Evolutionary conservation across 1,139 yeast species (phyloP), one percentile per base, ranked within the genome.

Genomic region (Starmera stellimalicola): DNA sequence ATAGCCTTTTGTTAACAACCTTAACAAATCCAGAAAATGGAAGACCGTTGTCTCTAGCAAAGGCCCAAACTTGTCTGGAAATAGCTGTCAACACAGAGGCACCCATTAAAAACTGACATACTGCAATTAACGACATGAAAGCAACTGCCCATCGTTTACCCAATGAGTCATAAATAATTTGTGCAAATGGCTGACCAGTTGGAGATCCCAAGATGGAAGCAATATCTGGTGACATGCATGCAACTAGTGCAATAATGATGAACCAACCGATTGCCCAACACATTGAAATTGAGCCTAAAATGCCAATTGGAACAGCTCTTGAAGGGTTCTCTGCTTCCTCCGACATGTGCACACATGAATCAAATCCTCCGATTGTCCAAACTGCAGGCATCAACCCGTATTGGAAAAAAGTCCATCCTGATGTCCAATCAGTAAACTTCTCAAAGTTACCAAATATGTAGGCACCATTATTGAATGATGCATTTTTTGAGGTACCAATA

Each of bases 271-370:
- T 51, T 24, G 70, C 37, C 55, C 74, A 69, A 51, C 84, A 74
- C 34, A 65, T 63, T n/a, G 63, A 44, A 41, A 76, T 74, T 18
- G 77, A 65, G 18, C 68, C 60, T 35, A 68, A 54, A 34, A 74
- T 77, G 16, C 85, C 87, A 34, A 70, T 54, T 17, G 87, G 85
- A 16, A 77, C 77, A 18, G 80, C 73, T 37, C 58, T 62, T 10
- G 75, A 63, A 14, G 85, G 82, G 47, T 75, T 70, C 29, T 62
- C 60, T 18, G 81, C 79, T 50, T 79, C 87, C 53, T 79, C 88
- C 18, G 76, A 65, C 71, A 77, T 71, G 53, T 78, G 87, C 33
- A 77, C 74, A 43, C 79, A 76, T 3, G 80, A 71, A 51, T 79
- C 87, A 51, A 76, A 77, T 0, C 81, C 77, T 44, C 77, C 77